phyloP scores from a whole-genome alignment of 495 filamentous ascomycete species.

The Aspergillus olivimuriae region DNA sequence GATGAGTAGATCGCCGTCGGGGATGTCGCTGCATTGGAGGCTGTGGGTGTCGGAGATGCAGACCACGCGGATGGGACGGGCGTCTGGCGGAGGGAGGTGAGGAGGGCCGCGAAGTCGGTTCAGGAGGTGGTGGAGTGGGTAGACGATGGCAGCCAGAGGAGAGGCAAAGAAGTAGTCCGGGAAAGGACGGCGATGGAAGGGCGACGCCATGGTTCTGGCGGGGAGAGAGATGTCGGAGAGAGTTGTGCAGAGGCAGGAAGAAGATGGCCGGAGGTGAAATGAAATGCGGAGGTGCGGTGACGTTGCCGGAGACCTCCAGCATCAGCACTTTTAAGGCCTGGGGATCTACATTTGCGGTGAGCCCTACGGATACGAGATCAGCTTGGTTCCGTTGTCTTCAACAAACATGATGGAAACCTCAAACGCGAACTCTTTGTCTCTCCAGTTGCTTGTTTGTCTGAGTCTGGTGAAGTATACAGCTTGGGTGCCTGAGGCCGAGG shows the following conservation, averaged over 20 bases:
- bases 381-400: no score
- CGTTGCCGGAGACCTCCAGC: no score
- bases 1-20: constrained; percentile 77
- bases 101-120: constrained; percentile 58
- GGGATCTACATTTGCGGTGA: no score
- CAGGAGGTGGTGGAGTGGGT: constrained; percentile 54
- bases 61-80: constrained; percentile 63
- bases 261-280: background rate
- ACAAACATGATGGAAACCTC: no score
- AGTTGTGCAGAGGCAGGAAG: background rate
- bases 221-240: background rate
- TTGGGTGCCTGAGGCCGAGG: no score
- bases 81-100: constrained; percentile 42
- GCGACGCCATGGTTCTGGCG: constrained; percentile 27
- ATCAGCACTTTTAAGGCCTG: no score
- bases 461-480: no score
- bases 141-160: constrained; percentile 42
- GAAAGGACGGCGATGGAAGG: constrained; percentile 43
- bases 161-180: constrained; percentile 43
- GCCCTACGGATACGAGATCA: no score
- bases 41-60: constrained; percentile 90
- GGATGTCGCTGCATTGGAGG: constrained; percentile 54
- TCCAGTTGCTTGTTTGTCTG: no score
- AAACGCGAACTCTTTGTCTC: no score
- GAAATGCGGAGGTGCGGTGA: background rate